phyloP scores from a whole-genome alignment of 768 basidiomycete genomes.

The Collybia nuda region DNA sequence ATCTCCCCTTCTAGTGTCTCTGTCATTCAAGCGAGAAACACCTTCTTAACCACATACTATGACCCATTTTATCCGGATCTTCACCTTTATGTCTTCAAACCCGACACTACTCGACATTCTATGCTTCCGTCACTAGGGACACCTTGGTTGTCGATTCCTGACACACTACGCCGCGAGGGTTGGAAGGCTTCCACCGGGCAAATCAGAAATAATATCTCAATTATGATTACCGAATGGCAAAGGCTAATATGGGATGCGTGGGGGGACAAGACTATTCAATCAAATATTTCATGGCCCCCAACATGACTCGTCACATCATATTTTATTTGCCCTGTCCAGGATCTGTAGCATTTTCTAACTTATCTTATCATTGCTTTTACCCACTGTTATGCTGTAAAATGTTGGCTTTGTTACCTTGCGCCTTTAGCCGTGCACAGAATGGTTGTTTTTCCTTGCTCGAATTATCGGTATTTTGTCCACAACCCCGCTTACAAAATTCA shows the following conservation, averaged over 20 bases:
- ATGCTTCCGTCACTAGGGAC: slow-evolving; percentile 27
- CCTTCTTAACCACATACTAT: slow-evolving; percentile 75
- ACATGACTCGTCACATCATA: slow-evolving; percentile 24
- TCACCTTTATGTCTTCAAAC: slow-evolving; percentile 49
- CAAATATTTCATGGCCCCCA: slow-evolving; percentile 35
- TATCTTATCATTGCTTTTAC: slow-evolving; percentile 1
- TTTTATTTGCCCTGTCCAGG: background rate
- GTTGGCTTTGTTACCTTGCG: background rate
- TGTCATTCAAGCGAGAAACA: slow-evolving; percentile 43
- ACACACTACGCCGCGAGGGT: slow-evolving; percentile 39
- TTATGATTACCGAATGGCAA: slow-evolving; percentile 32
- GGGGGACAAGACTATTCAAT: slow-evolving; percentile 30
- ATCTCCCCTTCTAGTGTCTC: slow-evolving; percentile 38
- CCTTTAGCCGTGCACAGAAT: background rate
- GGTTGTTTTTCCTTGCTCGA: too few species aligned
- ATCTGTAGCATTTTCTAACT: slow-evolving; percentile 1
- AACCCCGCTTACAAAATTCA: too few species aligned
- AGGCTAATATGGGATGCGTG: slow-evolving; percentile 43
- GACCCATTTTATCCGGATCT: slow-evolving; percentile 78
- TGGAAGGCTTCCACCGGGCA: slow-evolving; percentile 36
- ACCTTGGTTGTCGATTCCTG: slow-evolving; percentile 30
- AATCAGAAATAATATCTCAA: slow-evolving; percentile 33
- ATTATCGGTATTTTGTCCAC: too few species aligned
- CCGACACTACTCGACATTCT: slow-evolving; percentile 37
- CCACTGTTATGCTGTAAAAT: background rate